Conservation (phyloP, 1,284 basidiomycete genomes). For the Rhodotorula mucilaginosa region DNA sequence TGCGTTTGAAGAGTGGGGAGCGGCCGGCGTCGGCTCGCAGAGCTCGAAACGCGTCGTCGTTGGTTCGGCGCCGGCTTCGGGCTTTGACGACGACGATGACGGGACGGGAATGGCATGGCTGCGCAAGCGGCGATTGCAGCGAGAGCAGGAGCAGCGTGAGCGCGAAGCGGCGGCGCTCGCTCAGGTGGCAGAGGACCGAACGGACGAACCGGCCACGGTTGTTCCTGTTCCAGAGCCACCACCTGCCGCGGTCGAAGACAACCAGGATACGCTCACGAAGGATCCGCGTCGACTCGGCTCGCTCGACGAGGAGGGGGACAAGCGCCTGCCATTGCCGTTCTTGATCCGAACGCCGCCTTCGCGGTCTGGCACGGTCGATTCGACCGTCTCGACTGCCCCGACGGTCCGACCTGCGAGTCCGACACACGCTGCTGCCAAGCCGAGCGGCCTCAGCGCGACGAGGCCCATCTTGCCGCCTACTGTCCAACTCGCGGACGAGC, state of each 20-base stretch:
- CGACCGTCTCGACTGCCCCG: conserved; percentile 24
- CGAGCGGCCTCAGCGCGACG: conserved; percentile 9
- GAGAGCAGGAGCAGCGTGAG: conserved; percentile 29
- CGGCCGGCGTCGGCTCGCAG: conserved; percentile 37
- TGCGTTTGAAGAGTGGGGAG: conserved; percentile 16
- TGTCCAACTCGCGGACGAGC: conserved; percentile 3
- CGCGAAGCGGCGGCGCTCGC: conserved; percentile 9
- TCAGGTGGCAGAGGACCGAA: background rate
- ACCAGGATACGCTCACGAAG: conserved; percentile 5
- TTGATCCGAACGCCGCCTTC: background rate
- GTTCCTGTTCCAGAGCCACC: background rate
- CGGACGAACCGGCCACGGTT: background rate
- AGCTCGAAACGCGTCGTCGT: background rate
- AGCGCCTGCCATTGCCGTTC: background rate
- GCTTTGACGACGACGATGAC: conserved; percentile 39
- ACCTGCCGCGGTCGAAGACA: background rate
- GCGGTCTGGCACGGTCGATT: conserved; percentile 23
- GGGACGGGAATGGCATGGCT: conserved; percentile 44
- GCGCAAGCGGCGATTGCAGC: conserved; percentile 35
- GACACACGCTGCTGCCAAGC: background rate
- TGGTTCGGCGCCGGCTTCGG: background rate
- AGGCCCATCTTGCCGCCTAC: background rate
- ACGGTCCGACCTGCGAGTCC: conserved; percentile 18
- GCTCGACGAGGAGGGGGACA: background rate
- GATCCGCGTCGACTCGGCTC: background rate